Base-by-base conservation (phyloP, 2,329 filamentous ascomycete genomes). In the Plectosphaerella cucumerina region DNA sequence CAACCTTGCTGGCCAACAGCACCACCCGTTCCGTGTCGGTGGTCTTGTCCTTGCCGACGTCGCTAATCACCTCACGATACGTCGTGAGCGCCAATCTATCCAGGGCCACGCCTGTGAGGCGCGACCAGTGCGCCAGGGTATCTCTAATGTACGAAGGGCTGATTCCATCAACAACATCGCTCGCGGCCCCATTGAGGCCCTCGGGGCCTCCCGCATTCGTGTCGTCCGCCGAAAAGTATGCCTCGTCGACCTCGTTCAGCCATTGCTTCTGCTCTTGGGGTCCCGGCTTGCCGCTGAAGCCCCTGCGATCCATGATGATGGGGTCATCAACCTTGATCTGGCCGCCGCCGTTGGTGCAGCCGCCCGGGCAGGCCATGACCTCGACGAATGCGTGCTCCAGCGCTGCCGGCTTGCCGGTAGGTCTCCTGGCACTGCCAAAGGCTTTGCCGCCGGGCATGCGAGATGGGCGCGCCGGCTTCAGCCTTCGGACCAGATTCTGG, bases 361-460 rank as follows among this genome's bases (percentile, higher is more conserved):
- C 94, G n/a, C 94, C 94, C 0, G 94, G 94, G 68, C 94, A 99
- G 14, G 94, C 94, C 94, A 99, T 99, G 52, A 99, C 94, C 70
- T 99, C 94, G 23, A 97, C 89, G 69, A 96, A 97, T n/a, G 87
- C 81, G 66, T 92, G 92, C 34, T 96, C 90, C 6, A 81, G 69
- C 5, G 71, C 68, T 17, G 68, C 65, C 17, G 73, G 61, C 59
- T 80, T 80, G 6, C 72, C 80, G 15, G 67, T 72, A 6, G 74
- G 75, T 55, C 75, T 79, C 52, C 79, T 78, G 42, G 73, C 79
- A 49, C 75, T 78, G 2, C 77, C 81, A 44, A 81, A 76, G 0
- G 80, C 77, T 55, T 77, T 86, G 2, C 84, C 89, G 1, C 90
- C 91, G 1, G 91, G 90, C 74, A 96, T 86, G 51, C 89, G 83